Evolutionary conservation across 1,284 basidiomycete species (phyloP).

Genomic region (Phellopilus nigrolimitatus): DNA sequence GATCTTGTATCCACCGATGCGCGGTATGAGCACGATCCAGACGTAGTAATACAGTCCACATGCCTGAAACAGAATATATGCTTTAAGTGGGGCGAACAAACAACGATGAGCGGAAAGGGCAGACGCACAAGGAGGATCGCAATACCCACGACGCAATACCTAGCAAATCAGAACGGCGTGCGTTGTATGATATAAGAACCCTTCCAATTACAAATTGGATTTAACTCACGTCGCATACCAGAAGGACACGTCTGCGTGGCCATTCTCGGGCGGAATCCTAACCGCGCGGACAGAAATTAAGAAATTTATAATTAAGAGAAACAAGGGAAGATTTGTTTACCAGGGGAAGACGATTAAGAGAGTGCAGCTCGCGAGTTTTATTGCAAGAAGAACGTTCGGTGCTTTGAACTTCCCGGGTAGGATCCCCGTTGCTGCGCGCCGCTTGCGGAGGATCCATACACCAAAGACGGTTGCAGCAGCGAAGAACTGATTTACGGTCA

Average conservation of each 20-base stretch:
- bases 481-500: slow-evolving; percentile 31
- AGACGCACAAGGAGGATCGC: slow-evolving; percentile 23
- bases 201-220: not conserved
- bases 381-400: slow-evolving; percentile 33
- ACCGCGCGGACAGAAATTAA: slow-evolving; percentile 30
- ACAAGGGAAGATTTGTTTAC: slow-evolving; percentile 29
- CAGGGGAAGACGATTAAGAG: slow-evolving; percentile 46
- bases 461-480: slow-evolving; percentile 35
- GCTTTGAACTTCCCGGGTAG: slow-evolving; percentile 33
- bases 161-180: not conserved
- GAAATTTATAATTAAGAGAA: not conserved
- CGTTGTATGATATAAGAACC: not conserved
- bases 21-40: slow-evolving; percentile 32
- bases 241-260: slow-evolving; percentile 30
- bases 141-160: slow-evolving; percentile 29
- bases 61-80: slow-evolving; percentile 9
- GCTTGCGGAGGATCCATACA: slow-evolving; percentile 38
- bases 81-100: not conserved
- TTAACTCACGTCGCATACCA: slow-evolving; percentile 32
- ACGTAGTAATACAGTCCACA: slow-evolving; percentile 33
- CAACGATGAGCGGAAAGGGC: not conserved
- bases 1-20: slow-evolving; percentile 30
- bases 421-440: slow-evolving; percentile 31
- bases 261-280: slow-evolving; percentile 30
- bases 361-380: slow-evolving; percentile 36